These are phyloP conservation scores for Fusarium scirpi DNA, from an alignment of 2,329 filamentous ascomycete species.

Conservation along the genomic window DNA sequence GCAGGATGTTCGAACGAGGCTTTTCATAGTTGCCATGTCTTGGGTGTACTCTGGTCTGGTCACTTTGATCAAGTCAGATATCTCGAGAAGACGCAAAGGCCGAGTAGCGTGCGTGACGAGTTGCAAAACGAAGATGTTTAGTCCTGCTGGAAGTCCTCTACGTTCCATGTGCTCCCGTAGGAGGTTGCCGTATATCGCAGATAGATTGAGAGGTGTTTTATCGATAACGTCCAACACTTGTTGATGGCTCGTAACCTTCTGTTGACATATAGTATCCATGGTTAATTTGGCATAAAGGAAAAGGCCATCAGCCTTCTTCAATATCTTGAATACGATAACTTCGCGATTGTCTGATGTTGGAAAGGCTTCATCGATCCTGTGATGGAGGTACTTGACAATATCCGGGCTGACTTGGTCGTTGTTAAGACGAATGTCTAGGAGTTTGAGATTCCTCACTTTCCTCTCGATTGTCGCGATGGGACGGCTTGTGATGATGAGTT, in stretches of 20 bases:
- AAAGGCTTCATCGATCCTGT: conserved; percentile 14
- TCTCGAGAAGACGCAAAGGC: conserved; percentile 31
- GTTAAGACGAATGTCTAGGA: conserved; percentile 50
- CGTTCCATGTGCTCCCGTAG: conserved; percentile 23
- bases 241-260: too few relatives aligned
- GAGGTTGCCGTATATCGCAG: conserved; percentile 19
- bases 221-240: too few relatives aligned
- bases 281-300: conserved; percentile 39
- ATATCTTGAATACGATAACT: background rate
- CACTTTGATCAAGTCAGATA: conserved; percentile 23
- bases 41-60: background rate
- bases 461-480: conserved; percentile 50
- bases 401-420: conserved; percentile 54
- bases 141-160: background rate
- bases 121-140: conserved; percentile 19
- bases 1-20: conserved; percentile 11
- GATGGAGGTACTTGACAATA: conserved; percentile 54
- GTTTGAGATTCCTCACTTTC: background rate
- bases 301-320: conserved; percentile 20
- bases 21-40: conserved; percentile 21
- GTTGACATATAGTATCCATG: conserved; percentile 12
- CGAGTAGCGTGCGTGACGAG: conserved; percentile 23
- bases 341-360: background rate
- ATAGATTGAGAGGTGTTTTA: conserved; percentile 14
- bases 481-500: conserved; percentile 59